These are phyloP conservation scores for Trametes sanguinea DNA, from an alignment of 768 basidiomycete genomes.

Conservation along the genomic window DNA sequence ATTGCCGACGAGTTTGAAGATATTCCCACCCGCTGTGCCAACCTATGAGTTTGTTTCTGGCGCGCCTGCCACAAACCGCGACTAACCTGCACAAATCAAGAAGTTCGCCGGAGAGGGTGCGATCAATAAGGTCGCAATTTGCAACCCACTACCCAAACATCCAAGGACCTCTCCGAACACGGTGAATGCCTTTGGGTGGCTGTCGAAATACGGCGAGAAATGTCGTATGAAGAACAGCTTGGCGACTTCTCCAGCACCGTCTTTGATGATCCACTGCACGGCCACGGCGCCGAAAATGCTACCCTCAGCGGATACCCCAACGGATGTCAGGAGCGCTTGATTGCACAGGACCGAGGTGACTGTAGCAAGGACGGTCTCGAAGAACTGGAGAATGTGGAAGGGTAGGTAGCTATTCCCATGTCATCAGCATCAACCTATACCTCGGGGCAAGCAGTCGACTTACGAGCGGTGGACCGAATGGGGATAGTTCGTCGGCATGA, in stretches of 20 bases:
- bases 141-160: slow-evolving; percentile 29
- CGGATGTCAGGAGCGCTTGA: slow-evolving; percentile 32
- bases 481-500: slow-evolving; percentile 35
- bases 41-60: neutral
- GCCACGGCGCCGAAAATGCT: slow-evolving; percentile 34
- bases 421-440: too few relatives aligned
- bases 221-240: slow-evolving; percentile 34
- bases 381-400: slow-evolving; percentile 32
- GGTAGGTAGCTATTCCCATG: slow-evolving; percentile 25
- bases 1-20: slow-evolving; percentile 33
- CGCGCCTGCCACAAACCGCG: neutral
- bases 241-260: slow-evolving; percentile 34
- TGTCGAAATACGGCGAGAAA: slow-evolving; percentile 33
- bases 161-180: slow-evolving; percentile 27
- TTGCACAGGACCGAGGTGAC: slow-evolving; percentile 33
- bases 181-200: slow-evolving; percentile 35
- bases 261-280: slow-evolving; percentile 36
- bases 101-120: slow-evolving; percentile 27
- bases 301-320: slow-evolving; percentile 33
- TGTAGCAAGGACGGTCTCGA: slow-evolving; percentile 29
- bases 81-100: slow-evolving; percentile 30
- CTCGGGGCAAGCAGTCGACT: slow-evolving; percentile 9
- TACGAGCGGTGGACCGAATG: slow-evolving; percentile 34
- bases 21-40: slow-evolving; percentile 30
- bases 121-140: slow-evolving; percentile 30